Conservation (phyloP, 1,284 basidiomycete genomes). For the Irpex lacteus region DNA sequence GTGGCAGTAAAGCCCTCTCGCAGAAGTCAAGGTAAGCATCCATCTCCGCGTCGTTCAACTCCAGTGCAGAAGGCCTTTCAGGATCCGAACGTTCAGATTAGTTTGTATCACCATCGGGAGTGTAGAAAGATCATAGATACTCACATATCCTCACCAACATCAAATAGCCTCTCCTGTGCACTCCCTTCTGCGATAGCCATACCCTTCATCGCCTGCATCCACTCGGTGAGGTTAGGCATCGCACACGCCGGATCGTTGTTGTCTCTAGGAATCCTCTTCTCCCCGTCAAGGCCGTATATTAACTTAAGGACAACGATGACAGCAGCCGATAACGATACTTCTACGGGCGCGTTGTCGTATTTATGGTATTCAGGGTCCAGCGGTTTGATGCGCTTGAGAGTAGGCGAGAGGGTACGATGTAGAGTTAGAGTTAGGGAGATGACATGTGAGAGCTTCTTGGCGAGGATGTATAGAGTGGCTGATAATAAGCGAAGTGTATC, state of each 20-base stretch:
- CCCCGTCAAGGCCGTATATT: constrained; percentile 81
- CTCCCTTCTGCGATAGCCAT: constrained; percentile 33
- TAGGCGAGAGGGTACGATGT: constrained; percentile 51
- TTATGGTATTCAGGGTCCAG: constrained; percentile 47
- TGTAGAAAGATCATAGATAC: not conserved
- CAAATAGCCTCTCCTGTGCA: constrained; percentile 31
- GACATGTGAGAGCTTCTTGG: constrained; percentile 55
- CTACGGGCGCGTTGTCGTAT: constrained; percentile 69
- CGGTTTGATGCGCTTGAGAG: constrained; percentile 32
- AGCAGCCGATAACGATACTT: constrained; percentile 65
- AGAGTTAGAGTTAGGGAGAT: constrained; percentile 61
- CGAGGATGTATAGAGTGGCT: constrained; percentile 64
- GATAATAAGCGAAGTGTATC: not conserved
- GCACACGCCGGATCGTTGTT: constrained; percentile 58
- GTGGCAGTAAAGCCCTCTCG: too few species aligned
- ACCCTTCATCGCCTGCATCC: constrained; percentile 44
- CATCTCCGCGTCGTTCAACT: too few species aligned
- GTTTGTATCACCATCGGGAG: too few species aligned
- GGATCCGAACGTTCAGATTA: constrained; percentile 16
- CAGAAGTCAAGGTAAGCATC: too few species aligned
- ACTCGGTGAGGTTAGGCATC: constrained; percentile 55
- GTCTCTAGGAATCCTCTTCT: constrained; percentile 45
- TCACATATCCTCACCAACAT: constrained; percentile 19
- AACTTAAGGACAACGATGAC: constrained; percentile 78
- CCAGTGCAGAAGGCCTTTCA: not conserved